These are phyloP conservation scores for Dinochytrium kinnereticum DNA, from an alignment of 371 early-diverging fungal species.

Conservation along the genomic window DNA sequence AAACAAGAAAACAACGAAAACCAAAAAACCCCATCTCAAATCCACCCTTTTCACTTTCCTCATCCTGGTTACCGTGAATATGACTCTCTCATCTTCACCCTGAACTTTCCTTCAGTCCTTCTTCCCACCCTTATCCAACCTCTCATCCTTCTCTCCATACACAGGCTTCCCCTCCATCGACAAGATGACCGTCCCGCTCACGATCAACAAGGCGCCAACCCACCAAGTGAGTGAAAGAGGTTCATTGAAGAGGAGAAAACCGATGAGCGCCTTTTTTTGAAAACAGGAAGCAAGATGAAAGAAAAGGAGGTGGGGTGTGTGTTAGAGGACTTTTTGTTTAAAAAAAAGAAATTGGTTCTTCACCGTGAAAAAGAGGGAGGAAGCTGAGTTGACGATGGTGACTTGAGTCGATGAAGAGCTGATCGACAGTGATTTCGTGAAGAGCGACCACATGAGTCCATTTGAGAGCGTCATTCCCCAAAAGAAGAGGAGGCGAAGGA, in stretches of 20 bases:
- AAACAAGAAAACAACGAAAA: too few relatives aligned
- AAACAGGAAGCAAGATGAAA: too few relatives aligned
- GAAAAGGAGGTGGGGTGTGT: background rate
- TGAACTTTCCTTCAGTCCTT: background rate
- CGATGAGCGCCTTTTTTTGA: background rate
- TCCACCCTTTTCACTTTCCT: too few relatives aligned
- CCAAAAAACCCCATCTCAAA: too few relatives aligned
- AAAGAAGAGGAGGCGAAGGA: background rate
- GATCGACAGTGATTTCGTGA: constrained; percentile 4
- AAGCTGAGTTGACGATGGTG: constrained; percentile 4
- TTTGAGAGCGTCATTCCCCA: constrained; percentile 7
- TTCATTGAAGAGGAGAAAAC: background rate
- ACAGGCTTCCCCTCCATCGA: background rate
- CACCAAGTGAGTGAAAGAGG: constrained; percentile 4
- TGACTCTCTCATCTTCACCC: too few relatives aligned
- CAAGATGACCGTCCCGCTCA: background rate
- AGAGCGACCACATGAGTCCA: constrained; percentile 4
- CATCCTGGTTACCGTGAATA: too few relatives aligned
- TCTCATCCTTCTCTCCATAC: background rate
- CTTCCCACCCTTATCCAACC: too few relatives aligned
- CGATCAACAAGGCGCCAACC: background rate
- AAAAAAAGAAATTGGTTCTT: background rate
- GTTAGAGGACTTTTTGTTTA: too few relatives aligned
- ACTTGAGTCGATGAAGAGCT: constrained; percentile 8
- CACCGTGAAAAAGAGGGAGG: background rate